A percentile compares a stretch with the other conserved stretches of the same genome.
These are phyloP conservation scores for Thalassiosira allenii DNA, from an alignment of 352 stramenopile species.

Conservation along the genomic window DNA sequence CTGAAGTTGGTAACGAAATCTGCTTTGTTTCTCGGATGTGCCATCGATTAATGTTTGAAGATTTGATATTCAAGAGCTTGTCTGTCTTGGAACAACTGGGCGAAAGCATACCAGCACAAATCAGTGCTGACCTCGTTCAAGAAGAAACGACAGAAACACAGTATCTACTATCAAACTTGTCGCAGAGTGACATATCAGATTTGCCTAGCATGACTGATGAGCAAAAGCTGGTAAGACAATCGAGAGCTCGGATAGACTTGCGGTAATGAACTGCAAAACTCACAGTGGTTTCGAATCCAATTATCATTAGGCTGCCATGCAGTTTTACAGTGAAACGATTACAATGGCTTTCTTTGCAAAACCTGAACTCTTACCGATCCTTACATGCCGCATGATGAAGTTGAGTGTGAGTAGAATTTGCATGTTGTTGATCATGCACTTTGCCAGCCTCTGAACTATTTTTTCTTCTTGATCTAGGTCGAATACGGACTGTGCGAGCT, in stretches of 20 bases:
- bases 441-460: too few species aligned
- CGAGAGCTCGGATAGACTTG: neutral
- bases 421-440: too few species aligned
- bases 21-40: too few species aligned
- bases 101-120: neutral
- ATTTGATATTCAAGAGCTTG: neutral
- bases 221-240: neutral
- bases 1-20: too few species aligned
- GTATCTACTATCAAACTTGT: neutral
- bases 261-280: neutral
- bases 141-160: neutral
- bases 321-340: neutral
- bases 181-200: neutral
- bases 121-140: neutral
- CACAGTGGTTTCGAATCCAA: neutral
- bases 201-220: constrained; percentile 2
- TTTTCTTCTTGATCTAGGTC: too few species aligned
- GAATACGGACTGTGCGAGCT: neutral
- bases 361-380: neutral
- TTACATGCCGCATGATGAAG: neutral
- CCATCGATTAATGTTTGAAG: neutral
- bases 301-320: neutral
- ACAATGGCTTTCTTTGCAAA: neutral
- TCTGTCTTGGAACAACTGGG: neutral
- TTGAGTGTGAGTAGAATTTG: neutral